Percentiles rank a stretch among this genome's conserved stretches.
These are phyloP conservation scores for Cyclospora cayetanensis DNA, from an alignment of 169 alveolate species.

Conservation along the genomic window DNA sequence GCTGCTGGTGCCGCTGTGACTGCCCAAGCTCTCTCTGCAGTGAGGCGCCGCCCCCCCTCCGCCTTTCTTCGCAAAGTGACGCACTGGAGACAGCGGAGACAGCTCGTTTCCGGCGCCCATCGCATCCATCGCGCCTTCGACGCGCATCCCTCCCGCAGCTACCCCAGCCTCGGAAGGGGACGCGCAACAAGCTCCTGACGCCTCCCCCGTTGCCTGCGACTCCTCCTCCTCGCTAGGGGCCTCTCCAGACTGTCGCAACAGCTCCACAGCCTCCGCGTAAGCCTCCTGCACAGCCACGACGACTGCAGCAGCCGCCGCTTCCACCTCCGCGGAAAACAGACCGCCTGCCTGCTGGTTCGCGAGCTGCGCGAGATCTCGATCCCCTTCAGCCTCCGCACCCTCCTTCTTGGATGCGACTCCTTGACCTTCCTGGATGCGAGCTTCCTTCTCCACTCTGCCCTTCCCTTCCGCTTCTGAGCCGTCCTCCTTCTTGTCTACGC, in stretches of 20 bases:
- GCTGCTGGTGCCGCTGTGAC: not conserved
- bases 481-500: not conserved
- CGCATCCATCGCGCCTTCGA: not conserved
- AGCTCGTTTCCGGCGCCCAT: not conserved
- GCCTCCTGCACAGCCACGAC: not conserved
- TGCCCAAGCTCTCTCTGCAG: not conserved
- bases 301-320: not conserved
- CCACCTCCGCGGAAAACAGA: too few relatives aligned
- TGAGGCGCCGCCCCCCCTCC: too few relatives aligned
- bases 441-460: not conserved
- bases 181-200: not conserved
- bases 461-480: not conserved
- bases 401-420: not conserved
- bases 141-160: not conserved
- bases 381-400: not conserved
- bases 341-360: not conserved
- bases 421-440: not conserved
- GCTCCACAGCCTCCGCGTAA: not conserved
- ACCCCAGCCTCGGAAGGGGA: too few relatives aligned
- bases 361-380: not conserved
- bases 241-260: not conserved
- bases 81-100: not conserved
- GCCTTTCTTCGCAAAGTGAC: not conserved
- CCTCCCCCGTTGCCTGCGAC: not conserved
- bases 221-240: not conserved